Evolutionary conservation across 2,329 filamentous ascomycete genomes (phyloP).

Genomic region (Aureobasidium sp.): DNA sequence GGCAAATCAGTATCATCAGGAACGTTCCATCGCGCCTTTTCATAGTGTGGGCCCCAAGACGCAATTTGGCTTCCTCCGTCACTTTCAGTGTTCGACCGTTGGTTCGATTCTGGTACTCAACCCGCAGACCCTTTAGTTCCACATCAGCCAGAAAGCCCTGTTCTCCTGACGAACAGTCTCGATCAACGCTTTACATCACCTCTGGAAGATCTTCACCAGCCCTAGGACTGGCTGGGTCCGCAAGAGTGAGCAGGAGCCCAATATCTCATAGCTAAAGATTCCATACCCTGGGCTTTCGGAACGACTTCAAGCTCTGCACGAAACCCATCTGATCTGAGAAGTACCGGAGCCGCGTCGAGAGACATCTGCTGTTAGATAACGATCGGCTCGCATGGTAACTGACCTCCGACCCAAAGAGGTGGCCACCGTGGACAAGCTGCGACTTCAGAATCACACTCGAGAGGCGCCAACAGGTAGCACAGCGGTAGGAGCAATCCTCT

Average conservation of each 20-base stretch:
- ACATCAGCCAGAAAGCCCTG: slow-evolving; percentile 10
- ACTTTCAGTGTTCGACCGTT: slow-evolving; percentile 5
- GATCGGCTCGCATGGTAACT: not conserved
- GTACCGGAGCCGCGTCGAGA: not conserved
- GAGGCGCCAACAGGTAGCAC: not conserved
- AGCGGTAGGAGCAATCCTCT: not conserved
- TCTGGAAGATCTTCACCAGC: not conserved
- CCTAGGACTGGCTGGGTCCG: slow-evolving; percentile 2
- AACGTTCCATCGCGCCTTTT: slow-evolving; percentile 3
- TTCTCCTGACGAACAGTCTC: not conserved
- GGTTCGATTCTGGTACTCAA: not conserved
- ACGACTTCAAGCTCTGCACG: not conserved
- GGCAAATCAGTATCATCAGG: not conserved
- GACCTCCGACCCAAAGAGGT: not conserved
- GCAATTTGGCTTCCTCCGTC: slow-evolving; percentile 4
- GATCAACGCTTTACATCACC: slow-evolving; percentile 3
- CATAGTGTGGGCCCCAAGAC: slow-evolving; percentile 4
- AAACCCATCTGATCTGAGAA: not conserved
- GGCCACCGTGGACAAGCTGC: not conserved
- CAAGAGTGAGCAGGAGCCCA: not conserved
- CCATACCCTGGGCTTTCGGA: not conserved
- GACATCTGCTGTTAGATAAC: not conserved
- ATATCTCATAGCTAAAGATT: not conserved
- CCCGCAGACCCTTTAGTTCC: slow-evolving; percentile 9
- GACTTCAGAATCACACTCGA: not conserved